A percentile compares a stretch with the other conserved stretches of the same genome.
phyloP scores from a whole-genome alignment of 2,329 filamentous ascomycete species.

The Diplodia corticola region DNA sequence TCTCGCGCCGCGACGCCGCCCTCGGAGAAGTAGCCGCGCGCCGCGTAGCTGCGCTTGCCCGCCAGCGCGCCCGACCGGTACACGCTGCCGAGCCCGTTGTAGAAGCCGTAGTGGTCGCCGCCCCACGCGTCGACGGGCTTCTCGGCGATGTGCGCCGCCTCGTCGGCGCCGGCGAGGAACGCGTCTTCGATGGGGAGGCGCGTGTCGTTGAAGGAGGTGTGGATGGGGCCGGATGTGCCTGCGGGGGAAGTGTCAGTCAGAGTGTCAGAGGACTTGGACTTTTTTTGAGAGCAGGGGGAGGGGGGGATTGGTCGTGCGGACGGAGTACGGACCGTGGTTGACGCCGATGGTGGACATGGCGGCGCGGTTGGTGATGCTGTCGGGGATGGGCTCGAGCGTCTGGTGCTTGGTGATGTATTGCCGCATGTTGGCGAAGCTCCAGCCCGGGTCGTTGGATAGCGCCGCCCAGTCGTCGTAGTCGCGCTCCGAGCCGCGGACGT shows the following conservation, averaged over 20 bases:
- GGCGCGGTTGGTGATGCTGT: conserved; percentile 31
- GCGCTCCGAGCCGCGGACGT: conserved; percentile 32
- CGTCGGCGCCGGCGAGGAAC: conserved; percentile 30
- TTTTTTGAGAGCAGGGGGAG: too few relatives aligned
- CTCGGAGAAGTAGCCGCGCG: conserved; percentile 30
- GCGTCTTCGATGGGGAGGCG: conserved; percentile 30
- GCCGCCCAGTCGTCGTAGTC: conserved; percentile 26
- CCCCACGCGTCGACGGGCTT: conserved; percentile 40
- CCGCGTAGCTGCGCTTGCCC: conserved; percentile 40
- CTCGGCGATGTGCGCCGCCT: conserved; percentile 30
- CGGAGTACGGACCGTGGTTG: conserved; percentile 28
- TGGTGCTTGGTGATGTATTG: conserved; percentile 48
- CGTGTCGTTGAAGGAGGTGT: conserved; percentile 39
- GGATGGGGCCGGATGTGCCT: conserved; percentile 36
- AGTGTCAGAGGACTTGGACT: conserved; percentile 33
- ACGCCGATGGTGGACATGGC: conserved; percentile 24
- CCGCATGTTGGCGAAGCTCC: conserved; percentile 49
- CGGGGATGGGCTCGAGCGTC: conserved; percentile 37
- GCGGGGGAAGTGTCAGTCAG: conserved; percentile 26
- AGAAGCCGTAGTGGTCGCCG: conserved; percentile 41
- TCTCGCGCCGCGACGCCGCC: not conserved
- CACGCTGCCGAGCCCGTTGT: conserved; percentile 34
- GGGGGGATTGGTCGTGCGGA: too few relatives aligned
- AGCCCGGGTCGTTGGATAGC: conserved; percentile 31
- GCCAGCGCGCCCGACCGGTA: conserved; percentile 33